phyloP scores from a whole-genome alignment of 164 flowering plant species.

The Piper betle region DNA sequence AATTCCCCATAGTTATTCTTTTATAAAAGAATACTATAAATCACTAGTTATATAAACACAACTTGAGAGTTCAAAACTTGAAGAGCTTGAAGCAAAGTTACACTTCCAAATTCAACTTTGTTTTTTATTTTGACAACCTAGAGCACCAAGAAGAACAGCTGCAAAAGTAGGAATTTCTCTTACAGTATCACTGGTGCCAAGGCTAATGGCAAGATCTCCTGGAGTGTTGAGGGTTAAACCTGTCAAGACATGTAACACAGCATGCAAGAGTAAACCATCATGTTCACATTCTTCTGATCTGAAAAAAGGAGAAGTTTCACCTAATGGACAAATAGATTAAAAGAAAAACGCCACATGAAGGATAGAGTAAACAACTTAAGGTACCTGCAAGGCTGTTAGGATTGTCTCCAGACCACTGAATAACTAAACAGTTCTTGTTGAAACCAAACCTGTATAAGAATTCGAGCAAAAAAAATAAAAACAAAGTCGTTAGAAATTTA shows the following conservation, averaged over 20 bases:
- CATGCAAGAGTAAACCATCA: background rate
- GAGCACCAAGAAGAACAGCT: too few relatives aligned
- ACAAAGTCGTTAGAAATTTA: too few relatives aligned
- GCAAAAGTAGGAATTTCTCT: constrained; percentile 10
- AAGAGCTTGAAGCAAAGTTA: too few relatives aligned
- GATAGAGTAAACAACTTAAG: background rate
- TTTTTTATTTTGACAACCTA: too few relatives aligned
- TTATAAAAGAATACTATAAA: too few relatives aligned
- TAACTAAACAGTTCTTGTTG: constrained; percentile 54
- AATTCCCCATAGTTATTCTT: too few relatives aligned
- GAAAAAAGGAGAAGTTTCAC: too few relatives aligned
- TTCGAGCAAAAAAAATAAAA: background rate
- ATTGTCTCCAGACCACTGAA: constrained; percentile 99
- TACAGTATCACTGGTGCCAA: constrained; percentile 96
- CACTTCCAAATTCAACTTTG: too few relatives aligned
- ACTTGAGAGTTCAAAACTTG: too few relatives aligned
- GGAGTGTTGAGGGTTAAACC: constrained; percentile 73
- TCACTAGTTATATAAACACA: too few relatives aligned
- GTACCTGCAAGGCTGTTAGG: constrained; percentile 97
- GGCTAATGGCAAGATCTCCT: constrained; percentile 86
- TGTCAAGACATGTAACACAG: constrained; percentile 12
- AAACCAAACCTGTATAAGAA: constrained; percentile 51
- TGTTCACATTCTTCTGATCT: too few relatives aligned
- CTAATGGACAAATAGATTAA: too few relatives aligned
- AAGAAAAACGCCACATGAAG: background rate